Evolutionary conservation across 192 early-diverging fungal species (phyloP), one percentile per base, ranked within the genome.

Genomic region (Pilobolus umbonatus): DNA sequence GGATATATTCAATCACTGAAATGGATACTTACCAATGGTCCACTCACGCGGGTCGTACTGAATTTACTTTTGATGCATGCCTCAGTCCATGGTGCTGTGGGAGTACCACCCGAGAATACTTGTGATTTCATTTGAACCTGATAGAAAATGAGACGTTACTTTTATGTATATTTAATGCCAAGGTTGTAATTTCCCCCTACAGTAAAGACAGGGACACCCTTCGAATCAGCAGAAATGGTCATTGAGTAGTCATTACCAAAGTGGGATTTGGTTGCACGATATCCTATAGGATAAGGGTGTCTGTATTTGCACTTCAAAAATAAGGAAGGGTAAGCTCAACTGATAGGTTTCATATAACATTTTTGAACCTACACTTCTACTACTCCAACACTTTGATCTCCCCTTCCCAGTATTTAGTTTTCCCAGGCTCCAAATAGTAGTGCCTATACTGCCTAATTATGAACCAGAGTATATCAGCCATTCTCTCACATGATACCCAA

Each of bases 211-310:
- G 73, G 73, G 1, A 65, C 67, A 22, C 64, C 62, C 0, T 70
- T 65, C 24, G 72, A 64, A 19, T 60, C 69, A 17, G 62, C 52
- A 24, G 30, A 32, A 45, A 80, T 80, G 14, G 69, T 47, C 78
- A 80, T 80, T 22, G 56, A 73, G 38, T 77, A 80, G 9, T 66
- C 55, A 14, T 80, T 71, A 22, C 72, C 67, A 60, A 80, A 80
- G 24, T 75, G 65, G 17, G 46, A 53, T 55, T 80, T 80, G 24
- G 76, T 67, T 15, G 78, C 78, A 38, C 57, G 55, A 56, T 66
- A 80, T 7, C 78, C 78, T 26, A 80, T 67, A 10, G 78, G 78
- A 22, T 80, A 80, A 55, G 78, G 78, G 39, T 80, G 78, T 40
- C 64, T 65, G 29, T 68, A 80, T 21, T 67, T 49, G 45, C 75